A percentile compares a stretch with the other conserved stretches of the same genome.
phyloP scores from a whole-genome alignment of 2,329 filamentous ascomycete genomes.

The Aspergillus eucalypticola region DNA sequence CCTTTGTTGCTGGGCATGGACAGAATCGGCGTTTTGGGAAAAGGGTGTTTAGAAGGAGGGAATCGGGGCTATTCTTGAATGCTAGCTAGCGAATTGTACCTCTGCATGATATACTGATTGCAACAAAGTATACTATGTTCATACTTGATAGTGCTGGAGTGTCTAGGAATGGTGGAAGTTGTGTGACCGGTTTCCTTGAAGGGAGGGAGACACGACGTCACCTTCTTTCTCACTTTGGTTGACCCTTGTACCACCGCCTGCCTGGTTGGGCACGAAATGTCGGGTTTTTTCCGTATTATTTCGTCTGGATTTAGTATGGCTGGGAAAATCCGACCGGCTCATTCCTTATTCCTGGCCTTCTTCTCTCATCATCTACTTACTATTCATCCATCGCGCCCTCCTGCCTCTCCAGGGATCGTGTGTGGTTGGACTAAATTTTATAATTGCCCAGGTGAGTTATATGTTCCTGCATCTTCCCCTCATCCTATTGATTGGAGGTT shows the following conservation, averaged over 20 bases:
- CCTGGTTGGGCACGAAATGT: not conserved
- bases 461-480: conserved; percentile 7
- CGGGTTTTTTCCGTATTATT: not conserved
- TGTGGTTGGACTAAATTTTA: not conserved
- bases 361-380: not conserved
- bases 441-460: not conserved
- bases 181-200: not conserved
- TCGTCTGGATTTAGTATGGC: not conserved
- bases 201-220: conserved; percentile 1
- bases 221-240: not conserved
- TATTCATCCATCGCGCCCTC: not conserved
- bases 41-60: no score
- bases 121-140: no score
- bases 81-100: no score
- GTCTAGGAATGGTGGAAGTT: no score
- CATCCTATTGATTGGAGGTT: not conserved
- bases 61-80: no score
- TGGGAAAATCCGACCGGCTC: not conserved
- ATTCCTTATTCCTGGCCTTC: not conserved
- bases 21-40: not conserved
- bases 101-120: no score
- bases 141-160: no score
- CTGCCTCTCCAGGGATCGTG: not conserved
- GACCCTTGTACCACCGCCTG: conserved; percentile 1
- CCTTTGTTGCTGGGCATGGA: no score